Base-by-base conservation (phyloP, 2,329 filamentous ascomycete genomes). In the Ophiostoma sp. region DNA sequence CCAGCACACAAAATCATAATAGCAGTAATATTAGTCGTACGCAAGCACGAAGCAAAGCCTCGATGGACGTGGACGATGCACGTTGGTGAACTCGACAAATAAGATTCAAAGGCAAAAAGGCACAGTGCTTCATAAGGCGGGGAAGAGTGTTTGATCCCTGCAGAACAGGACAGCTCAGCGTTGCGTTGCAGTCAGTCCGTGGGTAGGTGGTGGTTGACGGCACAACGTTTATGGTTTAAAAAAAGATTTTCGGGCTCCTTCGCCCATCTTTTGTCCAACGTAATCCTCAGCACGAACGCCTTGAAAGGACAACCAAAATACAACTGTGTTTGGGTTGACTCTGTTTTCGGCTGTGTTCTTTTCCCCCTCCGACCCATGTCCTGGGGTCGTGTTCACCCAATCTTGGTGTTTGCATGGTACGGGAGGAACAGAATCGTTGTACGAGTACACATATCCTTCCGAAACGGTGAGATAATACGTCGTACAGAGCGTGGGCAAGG, bases 131-230 rank as follows among this genome's bases (percentile, higher is more conserved):
- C 66, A 36, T 39, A 25, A 69, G 19, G 66, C 45, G 45, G 66
- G 45, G 66, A 69, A 22, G 52, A 33, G 39, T 69, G 66, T 52
- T 69, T 69, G 66, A 69, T 52, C 45, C 45, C 48, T 55, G 66
- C 66, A 68, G 39, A 12, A 25, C n/a, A 22, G n/a, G 22, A 33
- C 39, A 68, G 63, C 12, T 28, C 39, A 45, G 63, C 22, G 63
- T 48, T 68, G 63, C 63, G 39, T 48, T 68, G 63, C 39, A 68
- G 42, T 55, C 57, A 8, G 7, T 19, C 25, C 11, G 25, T 3
- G 31, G 6, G 31, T 28, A 36, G 12, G 28, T n/a, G 31, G 28
- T 31, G 22, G 39, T 68, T 25, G 22, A 19, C 42, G 64, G 64
- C 39, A 50, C 7, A 19, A 28, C 15, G 8, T 19, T 7, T 48